Evolutionary conservation across 2,329 filamentous ascomycete genomes (phyloP).

Genomic region (Trichoderma aggressivum): DNA sequence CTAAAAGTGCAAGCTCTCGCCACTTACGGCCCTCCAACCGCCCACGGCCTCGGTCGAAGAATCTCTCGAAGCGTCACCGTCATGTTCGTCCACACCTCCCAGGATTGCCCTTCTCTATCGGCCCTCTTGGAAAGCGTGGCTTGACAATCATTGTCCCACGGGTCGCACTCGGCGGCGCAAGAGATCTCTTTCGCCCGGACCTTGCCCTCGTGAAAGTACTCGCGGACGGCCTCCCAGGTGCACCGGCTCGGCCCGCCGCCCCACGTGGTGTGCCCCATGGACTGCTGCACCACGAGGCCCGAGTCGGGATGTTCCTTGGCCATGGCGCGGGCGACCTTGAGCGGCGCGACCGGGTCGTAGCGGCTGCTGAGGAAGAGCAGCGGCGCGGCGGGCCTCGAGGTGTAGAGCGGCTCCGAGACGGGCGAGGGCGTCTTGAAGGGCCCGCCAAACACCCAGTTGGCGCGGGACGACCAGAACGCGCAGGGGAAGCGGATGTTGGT

Average conservation of each 20-base stretch:
- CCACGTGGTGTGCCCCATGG: constrained; percentile 23
- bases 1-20: neutral
- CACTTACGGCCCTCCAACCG: neutral
- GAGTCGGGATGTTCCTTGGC: constrained; percentile 24
- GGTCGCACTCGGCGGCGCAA: constrained; percentile 25
- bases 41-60: neutral
- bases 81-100: neutral
- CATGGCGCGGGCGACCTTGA: constrained; percentile 23
- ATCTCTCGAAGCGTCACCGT: neutral
- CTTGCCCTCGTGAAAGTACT: constrained; percentile 24
- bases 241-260: constrained; percentile 20
- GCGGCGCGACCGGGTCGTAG: constrained; percentile 44
- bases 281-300: constrained; percentile 24
- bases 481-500: constrained; percentile 36
- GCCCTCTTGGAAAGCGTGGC: neutral
- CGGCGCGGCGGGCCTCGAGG: constrained; percentile 37
- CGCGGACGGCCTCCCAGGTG: constrained; percentile 19
- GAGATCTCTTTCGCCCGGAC: constrained; percentile 21
- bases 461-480: constrained; percentile 33
- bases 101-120: neutral
- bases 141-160: constrained; percentile 20
- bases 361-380: constrained; percentile 42
- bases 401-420: constrained; percentile 21
- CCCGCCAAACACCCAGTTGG: constrained; percentile 37
- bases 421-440: constrained; percentile 28